Conservation (phyloP, 192 early-diverging fungal genomes). For the Linderina pennispora region DNA sequence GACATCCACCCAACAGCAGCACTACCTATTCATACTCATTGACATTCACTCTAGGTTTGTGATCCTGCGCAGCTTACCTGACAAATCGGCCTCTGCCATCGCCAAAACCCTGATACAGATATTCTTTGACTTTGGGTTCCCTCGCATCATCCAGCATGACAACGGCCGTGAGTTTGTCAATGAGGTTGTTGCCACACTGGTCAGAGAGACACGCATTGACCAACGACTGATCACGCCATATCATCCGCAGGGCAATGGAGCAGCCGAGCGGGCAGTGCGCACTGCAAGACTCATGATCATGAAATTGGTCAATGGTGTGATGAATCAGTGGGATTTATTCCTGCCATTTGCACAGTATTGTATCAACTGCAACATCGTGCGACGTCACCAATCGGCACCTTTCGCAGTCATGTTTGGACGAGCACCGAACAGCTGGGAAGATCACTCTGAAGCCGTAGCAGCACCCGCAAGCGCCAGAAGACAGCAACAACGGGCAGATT, state of each 20-base stretch:
- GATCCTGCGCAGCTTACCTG: neutral
- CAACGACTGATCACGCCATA: slow-evolving; percentile 36
- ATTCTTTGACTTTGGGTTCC: slow-evolving; percentile 10
- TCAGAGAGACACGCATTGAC: slow-evolving; percentile 7
- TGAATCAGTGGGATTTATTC: slow-evolving; percentile 21
- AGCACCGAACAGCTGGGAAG: slow-evolving; percentile 14
- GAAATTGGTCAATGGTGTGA: slow-evolving; percentile 16
- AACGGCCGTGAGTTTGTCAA: slow-evolving; percentile 51
- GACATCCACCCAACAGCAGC: neutral
- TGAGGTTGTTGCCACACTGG: slow-evolving; percentile 9
- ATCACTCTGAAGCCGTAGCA: slow-evolving; percentile 10
- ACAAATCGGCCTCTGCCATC: neutral
- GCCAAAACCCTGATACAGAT: neutral
- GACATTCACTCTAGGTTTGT: slow-evolving; percentile 8
- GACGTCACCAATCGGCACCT: slow-evolving; percentile 23
- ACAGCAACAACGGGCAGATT: neutral
- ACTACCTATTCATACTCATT: neutral
- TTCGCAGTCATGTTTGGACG: slow-evolving; percentile 46
- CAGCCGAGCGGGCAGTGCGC: slow-evolving; percentile 32
- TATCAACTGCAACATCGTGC: slow-evolving; percentile 27
- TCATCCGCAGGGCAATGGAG: slow-evolving; percentile 43
- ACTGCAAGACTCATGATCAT: slow-evolving; percentile 13
- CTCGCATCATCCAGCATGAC: slow-evolving; percentile 17
- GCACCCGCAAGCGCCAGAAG: neutral
- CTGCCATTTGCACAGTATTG: slow-evolving; percentile 29